Conservation (phyloP, 2,329 filamentous ascomycete genomes). For the Tympanopsis confertula region DNA sequence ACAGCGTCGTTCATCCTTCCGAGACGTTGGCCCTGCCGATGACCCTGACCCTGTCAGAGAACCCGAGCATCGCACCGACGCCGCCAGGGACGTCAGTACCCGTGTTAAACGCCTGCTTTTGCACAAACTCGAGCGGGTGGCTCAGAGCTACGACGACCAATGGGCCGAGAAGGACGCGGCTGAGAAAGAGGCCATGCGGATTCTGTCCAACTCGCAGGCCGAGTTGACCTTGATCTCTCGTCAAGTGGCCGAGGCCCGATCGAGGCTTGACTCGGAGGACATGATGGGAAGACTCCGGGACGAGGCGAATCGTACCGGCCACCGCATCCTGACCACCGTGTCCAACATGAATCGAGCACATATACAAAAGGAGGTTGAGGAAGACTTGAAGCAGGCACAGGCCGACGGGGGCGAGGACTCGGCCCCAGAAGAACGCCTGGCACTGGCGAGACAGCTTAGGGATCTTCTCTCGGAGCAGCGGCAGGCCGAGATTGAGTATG, state of each 20-base stretch:
- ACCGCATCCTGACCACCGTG: slow-evolving; percentile 35
- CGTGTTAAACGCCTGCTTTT: slow-evolving; percentile 59
- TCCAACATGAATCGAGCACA: slow-evolving; percentile 39
- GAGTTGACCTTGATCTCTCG: slow-evolving; percentile 52
- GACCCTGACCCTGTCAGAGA: slow-evolving; percentile 20
- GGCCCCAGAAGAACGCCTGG: slow-evolving; percentile 38
- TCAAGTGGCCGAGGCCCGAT: slow-evolving; percentile 45
- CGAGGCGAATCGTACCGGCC: slow-evolving; percentile 35
- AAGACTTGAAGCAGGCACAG: slow-evolving; percentile 24
- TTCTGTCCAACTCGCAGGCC: slow-evolving; percentile 53
- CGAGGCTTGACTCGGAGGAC: slow-evolving; percentile 41
- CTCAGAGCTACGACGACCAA: slow-evolving; percentile 63
- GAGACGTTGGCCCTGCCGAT: slow-evolving; percentile 35
- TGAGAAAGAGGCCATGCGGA: slow-evolving; percentile 54
- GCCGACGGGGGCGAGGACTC: slow-evolving; percentile 24
- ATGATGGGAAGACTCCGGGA: slow-evolving; percentile 33
- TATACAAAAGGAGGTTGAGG: slow-evolving; percentile 37
- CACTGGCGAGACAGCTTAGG: slow-evolving; percentile 44
- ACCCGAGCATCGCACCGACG: slow-evolving; percentile 32
- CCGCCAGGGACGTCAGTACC: slow-evolving; percentile 57
- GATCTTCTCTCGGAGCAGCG: slow-evolving; percentile 46
- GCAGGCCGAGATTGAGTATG: slow-evolving; percentile 53
- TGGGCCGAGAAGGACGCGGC: slow-evolving; percentile 62
- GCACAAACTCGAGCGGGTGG: slow-evolving; percentile 62
- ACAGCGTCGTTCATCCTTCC: slow-evolving; percentile 40